A percentile compares a stretch with the other conserved stretches of the same genome.
These are phyloP conservation scores for Cyclotella kingstonii DNA, from an alignment of 108 stramenopile species.

Conservation along the genomic window DNA sequence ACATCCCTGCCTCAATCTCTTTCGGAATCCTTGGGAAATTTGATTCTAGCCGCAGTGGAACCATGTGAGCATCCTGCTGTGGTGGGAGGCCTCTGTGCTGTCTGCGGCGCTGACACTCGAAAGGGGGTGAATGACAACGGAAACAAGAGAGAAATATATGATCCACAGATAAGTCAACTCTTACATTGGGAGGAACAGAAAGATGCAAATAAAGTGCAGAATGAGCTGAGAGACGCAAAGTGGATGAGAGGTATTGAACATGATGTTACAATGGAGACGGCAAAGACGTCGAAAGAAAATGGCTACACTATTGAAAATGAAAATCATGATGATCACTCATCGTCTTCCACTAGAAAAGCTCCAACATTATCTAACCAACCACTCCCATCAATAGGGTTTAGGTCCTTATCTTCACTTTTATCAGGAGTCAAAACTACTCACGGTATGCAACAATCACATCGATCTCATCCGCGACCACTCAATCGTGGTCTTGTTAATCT, in stretches of 20 bases:
- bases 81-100: constrained; percentile 66
- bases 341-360: too few species aligned
- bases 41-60: constrained; percentile 59
- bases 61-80: constrained; percentile 74
- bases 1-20: background rate
- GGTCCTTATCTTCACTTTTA: constrained; percentile 37
- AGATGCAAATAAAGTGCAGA: too few species aligned
- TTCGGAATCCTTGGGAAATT: background rate
- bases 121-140: background rate
- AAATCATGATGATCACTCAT: too few species aligned
- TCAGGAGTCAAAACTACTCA: constrained; percentile 35
- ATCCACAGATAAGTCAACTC: background rate
- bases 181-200: too few species aligned
- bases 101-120: constrained; percentile 54
- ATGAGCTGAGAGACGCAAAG: too few species aligned
- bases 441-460: constrained; percentile 23
- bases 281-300: too few species aligned
- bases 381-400: constrained; percentile 10
- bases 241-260: too few species aligned
- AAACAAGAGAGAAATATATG: constrained; percentile 3
- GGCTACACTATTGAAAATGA: too few species aligned
- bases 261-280: too few species aligned
- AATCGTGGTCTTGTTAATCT: constrained; percentile 3
- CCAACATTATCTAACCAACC: too few species aligned
- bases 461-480: background rate